phyloP scores from a whole-genome alignment of 495 filamentous ascomycete genomes.

The Aspergillus bertholletiae region DNA sequence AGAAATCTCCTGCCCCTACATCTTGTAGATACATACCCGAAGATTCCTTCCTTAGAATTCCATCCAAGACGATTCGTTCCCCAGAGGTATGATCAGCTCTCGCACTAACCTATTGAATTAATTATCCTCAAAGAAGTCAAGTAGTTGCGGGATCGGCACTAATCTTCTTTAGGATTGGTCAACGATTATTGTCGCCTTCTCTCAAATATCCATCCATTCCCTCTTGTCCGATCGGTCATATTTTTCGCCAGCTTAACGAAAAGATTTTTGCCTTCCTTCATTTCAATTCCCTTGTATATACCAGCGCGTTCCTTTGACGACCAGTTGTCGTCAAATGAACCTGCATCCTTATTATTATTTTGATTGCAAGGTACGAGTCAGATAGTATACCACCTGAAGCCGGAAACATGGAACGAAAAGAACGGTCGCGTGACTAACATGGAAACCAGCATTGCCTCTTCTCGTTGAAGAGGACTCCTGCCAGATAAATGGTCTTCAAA shows the following conservation, averaged over 20 bases:
- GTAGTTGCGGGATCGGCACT: conserved; percentile 15
- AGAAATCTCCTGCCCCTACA: neutral
- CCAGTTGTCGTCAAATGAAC: conserved; percentile 60
- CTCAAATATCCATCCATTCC: conserved; percentile 18
- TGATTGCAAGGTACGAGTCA: conserved; percentile 44
- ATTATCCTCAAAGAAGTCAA: conserved; percentile 3
- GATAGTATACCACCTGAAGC: neutral
- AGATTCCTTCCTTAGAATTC: neutral
- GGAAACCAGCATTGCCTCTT: conserved; percentile 43
- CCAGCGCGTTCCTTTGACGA: conserved; percentile 60
- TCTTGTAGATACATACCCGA: neutral
- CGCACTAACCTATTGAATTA: conserved; percentile 5
- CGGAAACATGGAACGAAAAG: neutral
- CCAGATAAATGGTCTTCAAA: conserved; percentile 80
- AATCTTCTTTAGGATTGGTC: conserved; percentile 10
- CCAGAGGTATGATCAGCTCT: neutral
- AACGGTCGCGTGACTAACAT: neutral
- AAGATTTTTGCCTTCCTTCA: conserved; percentile 1
- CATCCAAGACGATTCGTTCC: neutral
- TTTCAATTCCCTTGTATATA: conserved; percentile 1
- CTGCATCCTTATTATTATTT: conserved; percentile 48
- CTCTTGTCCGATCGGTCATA: neutral
- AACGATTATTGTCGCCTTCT: conserved; percentile 11
- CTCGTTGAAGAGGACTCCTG: conserved; percentile 47
- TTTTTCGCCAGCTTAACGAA: neutral